Evolutionary conservation across 2,329 filamentous ascomycete genomes (phyloP), one percentile per base, ranked within the genome.

Genomic region (Trichoderma semiorbis): DNA sequence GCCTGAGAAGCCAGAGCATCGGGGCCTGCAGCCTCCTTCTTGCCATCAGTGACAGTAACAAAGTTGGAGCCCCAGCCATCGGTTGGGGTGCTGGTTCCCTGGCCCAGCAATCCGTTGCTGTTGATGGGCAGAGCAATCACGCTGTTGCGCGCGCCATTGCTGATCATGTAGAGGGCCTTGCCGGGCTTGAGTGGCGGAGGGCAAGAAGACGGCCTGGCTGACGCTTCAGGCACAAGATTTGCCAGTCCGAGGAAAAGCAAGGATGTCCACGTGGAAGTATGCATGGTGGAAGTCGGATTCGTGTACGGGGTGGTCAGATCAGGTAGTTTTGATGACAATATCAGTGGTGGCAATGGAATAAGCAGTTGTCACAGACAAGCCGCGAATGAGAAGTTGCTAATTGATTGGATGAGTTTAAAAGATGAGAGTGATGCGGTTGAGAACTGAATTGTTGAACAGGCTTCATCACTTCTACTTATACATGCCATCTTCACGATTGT

Each of bases 91-190:
- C 81, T 76, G 1, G 79, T 79, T 0, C 84, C 85, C 3, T 78
- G 77, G 0, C 80, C 82, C 0, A 90, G 79, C 18, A 79, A 83
- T 0, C 88, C 88, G 69, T 88, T 80, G 0, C 74, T 60, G 0
- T 77, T 79, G 39, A 90, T 83, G 0, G 84, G 83, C 1, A 90
- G 69, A 0, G 87, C 84, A 1, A 88, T 80, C 2, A 90, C 81
- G 0, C 82, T 77, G 68, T 89, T 88, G 11, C 75, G 73, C 0
- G 82, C 74, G 3, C 86, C 82, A 74, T 91, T 91, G 43, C 85
- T 88, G 50, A 89, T 79, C 69, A 89, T 79, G 77, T 90, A 90
- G 21, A 89, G 76, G 0, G 87, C 87, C 76, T 85, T 86, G 43
- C 58, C 58, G 16, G 68, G 30, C 68, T 63, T 70, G 14, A 32